phyloP scores from a whole-genome alignment of 306 rosid species.

The Corylus avellana region DNA sequence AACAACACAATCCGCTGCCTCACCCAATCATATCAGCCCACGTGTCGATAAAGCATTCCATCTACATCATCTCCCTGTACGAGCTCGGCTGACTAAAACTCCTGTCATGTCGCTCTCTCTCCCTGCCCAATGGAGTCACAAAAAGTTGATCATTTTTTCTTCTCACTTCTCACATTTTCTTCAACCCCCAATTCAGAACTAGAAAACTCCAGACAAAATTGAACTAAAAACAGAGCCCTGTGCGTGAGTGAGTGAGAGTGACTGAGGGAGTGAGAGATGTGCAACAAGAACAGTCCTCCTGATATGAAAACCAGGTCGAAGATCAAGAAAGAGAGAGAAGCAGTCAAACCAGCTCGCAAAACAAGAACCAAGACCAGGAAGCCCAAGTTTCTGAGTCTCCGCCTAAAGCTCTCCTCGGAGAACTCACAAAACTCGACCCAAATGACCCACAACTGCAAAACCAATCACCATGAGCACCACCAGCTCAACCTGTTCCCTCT shows the following conservation, averaged over 20 bases:
- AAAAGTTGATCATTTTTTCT: conserved; percentile 24
- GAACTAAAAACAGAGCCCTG: neutral
- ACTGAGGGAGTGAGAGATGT: conserved; percentile 33
- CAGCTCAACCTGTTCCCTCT: conserved; percentile 60
- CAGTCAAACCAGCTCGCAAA: conserved; percentile 32
- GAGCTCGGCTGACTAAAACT: neutral
- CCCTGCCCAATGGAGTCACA: conserved; percentile 19
- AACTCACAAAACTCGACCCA: neutral
- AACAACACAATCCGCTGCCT: conserved; percentile 58
- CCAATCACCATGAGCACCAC: neutral
- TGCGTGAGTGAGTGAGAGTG: neutral
- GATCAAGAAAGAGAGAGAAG: neutral
- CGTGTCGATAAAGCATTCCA: conserved; percentile 38
- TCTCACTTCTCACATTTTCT: neutral
- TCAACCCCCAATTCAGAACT: neutral
- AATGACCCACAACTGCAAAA: neutral
- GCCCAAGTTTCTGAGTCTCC: conserved; percentile 75
- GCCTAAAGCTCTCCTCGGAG: conserved; percentile 37
- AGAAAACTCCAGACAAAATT: neutral
- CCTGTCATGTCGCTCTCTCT: neutral
- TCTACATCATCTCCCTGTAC: conserved; percentile 38
- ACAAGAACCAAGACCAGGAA: conserved; percentile 56
- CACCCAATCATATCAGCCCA: conserved; percentile 31
- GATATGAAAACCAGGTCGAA: conserved; percentile 12
- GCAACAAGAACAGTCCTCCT: conserved; percentile 44